phyloP scores from a whole-genome alignment of 2,329 filamentous ascomycete genomes.

The Nothopassalora personata region DNA sequence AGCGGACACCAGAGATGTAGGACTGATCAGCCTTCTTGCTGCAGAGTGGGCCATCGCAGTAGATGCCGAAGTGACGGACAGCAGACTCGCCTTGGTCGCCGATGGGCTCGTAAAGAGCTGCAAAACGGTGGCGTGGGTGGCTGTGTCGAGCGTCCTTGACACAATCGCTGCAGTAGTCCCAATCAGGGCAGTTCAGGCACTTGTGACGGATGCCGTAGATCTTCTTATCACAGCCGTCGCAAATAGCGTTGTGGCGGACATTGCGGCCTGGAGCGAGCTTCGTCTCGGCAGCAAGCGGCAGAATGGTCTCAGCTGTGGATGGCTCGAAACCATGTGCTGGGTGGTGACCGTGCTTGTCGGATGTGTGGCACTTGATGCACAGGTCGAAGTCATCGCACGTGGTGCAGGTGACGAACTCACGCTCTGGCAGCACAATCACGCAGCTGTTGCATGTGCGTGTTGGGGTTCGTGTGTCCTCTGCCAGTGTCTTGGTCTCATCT shows the following conservation, averaged over 20 bases:
- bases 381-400: slow-evolving; percentile 87
- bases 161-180: slow-evolving; percentile 87
- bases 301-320: slow-evolving; percentile 57
- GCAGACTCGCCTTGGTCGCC: slow-evolving; percentile 40
- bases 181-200: slow-evolving; percentile 94
- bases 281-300: slow-evolving; percentile 57
- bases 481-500: slow-evolving; percentile 40
- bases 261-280: slow-evolving; percentile 77
- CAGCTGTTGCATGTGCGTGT: slow-evolving; percentile 70
- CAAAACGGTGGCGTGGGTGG: slow-evolving; percentile 84
- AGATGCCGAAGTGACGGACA: slow-evolving; percentile 73
- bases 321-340: slow-evolving; percentile 76
- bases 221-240: slow-evolving; percentile 85
- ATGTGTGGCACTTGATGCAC: slow-evolving; percentile 74
- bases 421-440: slow-evolving; percentile 60
- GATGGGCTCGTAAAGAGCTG: slow-evolving; percentile 74
- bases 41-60: slow-evolving; percentile 92
- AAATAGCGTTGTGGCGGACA: slow-evolving; percentile 78
- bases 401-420: slow-evolving; percentile 77
- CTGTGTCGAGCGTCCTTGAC: slow-evolving; percentile 59
- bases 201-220: slow-evolving; percentile 91
- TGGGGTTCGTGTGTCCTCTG: slow-evolving; percentile 31
- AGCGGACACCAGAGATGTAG: slow-evolving; percentile 77
- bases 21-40: slow-evolving; percentile 49
- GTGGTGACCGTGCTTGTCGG: slow-evolving; percentile 80